These are phyloP conservation scores for Blastocystis sp. DNA, from an alignment of 352 stramenopile species.

Conservation along the genomic window DNA sequence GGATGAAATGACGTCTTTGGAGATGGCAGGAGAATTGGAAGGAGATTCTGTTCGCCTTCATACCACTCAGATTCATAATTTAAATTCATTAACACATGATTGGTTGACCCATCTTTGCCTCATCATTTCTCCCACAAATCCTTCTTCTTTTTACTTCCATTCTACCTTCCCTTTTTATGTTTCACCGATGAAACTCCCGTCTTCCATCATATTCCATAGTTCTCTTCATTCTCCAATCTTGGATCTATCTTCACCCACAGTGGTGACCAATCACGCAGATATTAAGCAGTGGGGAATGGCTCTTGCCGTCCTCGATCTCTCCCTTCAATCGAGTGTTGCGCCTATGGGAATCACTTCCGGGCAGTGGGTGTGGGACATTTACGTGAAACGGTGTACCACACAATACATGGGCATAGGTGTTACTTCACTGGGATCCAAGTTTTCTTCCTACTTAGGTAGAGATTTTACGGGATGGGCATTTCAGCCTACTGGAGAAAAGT, in stretches of 20 bases:
- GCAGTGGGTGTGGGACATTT: slow-evolving; percentile 9
- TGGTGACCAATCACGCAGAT: neutral
- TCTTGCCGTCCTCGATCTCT: neutral
- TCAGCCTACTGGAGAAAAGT: slow-evolving; percentile 58
- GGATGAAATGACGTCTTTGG: neutral
- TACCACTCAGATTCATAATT: neutral
- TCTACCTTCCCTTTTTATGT: neutral
- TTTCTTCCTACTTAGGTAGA: slow-evolving; percentile 39
- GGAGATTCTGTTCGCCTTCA: neutral
- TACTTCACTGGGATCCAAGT: slow-evolving; percentile 19
- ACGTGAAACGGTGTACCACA: slow-evolving; percentile 35
- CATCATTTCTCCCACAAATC: neutral
- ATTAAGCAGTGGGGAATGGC: slow-evolving; percentile 58
- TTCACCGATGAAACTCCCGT: neutral
- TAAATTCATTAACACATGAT: neutral
- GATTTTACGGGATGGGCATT: slow-evolving; percentile 57
- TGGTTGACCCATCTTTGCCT: neutral
- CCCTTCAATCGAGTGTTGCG: neutral
- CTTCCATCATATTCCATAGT: neutral
- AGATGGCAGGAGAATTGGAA: neutral
- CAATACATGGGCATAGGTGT: slow-evolving; percentile 59
- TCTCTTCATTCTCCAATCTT: slow-evolving; percentile 2
- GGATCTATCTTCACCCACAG: neutral
- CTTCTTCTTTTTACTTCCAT: neutral
- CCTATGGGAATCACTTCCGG: slow-evolving; percentile 18